Evolutionary conservation across 2,329 filamentous ascomycete species (phyloP), one percentile per base, ranked within the genome.

Genomic region (Nemania diffusa): DNA sequence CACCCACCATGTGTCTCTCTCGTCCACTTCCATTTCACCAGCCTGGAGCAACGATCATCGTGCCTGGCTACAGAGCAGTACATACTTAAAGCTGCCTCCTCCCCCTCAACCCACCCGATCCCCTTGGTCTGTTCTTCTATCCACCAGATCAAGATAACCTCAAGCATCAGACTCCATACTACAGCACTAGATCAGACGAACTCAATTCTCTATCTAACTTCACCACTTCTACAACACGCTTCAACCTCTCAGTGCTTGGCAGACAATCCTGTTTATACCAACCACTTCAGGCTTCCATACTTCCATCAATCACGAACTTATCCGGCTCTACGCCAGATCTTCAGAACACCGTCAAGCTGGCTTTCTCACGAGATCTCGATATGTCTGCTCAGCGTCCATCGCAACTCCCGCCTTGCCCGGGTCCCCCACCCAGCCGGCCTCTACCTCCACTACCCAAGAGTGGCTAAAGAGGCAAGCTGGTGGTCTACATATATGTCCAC

Each of bases 331-430:
- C 56, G 69, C 63, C 67, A 67, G 53, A 69, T 64, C 48, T 51
- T 58, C 27, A 62, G 22, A 70, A 59, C 70, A 73, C 69, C 69
- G 69, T 71, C 72, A 74, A 68, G 71, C 73, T 77, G 75, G 75
- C 75, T 72, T 69, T 69, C 69, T 64, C 70, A 60, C 71, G 69
- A 70, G 72, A 76, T 65, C 71, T 76, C 79, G 81, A 78, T 68
- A 87, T 88, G 84, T 84, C 86, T 79, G 81, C 85, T 71, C 86
- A 88, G 79, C 85, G 88, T 77, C 88, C 88, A 69, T 88, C 87
- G 73, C 87, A 90, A 76, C 86, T 90, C 72, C 88, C 88, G 81
- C 88, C 88, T 73, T 90, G 88, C 85, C 88, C 88, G 62, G 88
- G 88, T 73, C 88, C 88, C 68, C 88, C 88, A 75, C 88, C 88